These are phyloP conservation scores for Saturnispora kantuleensis DNA, from an alignment of 805 yeast species.

Conservation along the genomic window DNA sequence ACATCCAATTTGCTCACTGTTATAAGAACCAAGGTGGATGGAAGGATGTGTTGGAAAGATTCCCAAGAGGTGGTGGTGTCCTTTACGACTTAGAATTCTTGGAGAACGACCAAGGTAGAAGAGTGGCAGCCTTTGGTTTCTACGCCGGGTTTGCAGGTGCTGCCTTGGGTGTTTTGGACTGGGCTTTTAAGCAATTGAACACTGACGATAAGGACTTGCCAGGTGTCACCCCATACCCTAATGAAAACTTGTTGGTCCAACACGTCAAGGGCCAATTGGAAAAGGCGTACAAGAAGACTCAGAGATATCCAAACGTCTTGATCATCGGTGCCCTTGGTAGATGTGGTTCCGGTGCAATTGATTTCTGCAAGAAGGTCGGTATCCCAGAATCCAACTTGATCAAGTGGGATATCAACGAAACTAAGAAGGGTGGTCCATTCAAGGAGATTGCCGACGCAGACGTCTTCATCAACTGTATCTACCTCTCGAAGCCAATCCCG, in stretches of 20 bases:
- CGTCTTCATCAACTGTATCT: conserved; percentile 92
- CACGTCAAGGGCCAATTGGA: conserved; percentile 55
- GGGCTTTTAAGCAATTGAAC: conserved; percentile 85
- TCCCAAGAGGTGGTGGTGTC: conserved; percentile 84
- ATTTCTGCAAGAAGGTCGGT: conserved; percentile 72
- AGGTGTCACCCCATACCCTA: conserved; percentile 73
- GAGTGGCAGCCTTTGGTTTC: conserved; percentile 99
- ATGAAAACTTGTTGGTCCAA: conserved; percentile 63
- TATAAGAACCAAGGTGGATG: conserved; percentile 97
- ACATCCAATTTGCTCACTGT: conserved; percentile 97
- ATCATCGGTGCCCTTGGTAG: conserved; percentile 97
- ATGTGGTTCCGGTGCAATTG: conserved; percentile 97
- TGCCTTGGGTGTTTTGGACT: conserved; percentile 86
- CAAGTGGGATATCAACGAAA: conserved; percentile 97
- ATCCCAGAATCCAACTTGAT: conserved; percentile 73
- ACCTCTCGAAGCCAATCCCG: conserved; percentile 84
- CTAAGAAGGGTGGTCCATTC: conserved; percentile 96
- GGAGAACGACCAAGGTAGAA: conserved; percentile 89
- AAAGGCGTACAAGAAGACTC: conserved; percentile 48
- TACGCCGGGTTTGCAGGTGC: conserved; percentile 99
- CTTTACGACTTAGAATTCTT: conserved; percentile 91
- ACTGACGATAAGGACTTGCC: conserved; percentile 59
- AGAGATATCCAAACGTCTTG: conserved; percentile 64
- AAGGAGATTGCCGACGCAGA: conserved; percentile 80
- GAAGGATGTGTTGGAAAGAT: conserved; percentile 82